Evolutionary conservation across 495 filamentous ascomycete species (phyloP).

Genomic region (Annulohypoxylon maeteangense): DNA sequence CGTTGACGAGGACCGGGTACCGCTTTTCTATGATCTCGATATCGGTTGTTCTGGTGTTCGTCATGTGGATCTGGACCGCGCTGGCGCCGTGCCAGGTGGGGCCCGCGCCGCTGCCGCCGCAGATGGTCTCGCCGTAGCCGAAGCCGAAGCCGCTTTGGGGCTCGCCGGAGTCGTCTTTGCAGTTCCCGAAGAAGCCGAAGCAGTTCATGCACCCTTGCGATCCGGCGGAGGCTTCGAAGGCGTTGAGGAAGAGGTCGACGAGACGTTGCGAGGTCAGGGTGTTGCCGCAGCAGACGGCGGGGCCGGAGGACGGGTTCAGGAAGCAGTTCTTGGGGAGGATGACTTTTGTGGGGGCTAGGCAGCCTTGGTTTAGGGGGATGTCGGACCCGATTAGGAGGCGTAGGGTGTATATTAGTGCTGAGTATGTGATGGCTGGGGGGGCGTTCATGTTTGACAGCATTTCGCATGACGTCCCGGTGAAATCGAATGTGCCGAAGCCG

Average conservation of each 20-base stretch:
- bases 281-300: slow-evolving; percentile 84
- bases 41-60: slow-evolving; percentile 97
- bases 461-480: slow-evolving; percentile 87
- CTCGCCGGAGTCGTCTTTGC: slow-evolving; percentile 61
- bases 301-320: slow-evolving; percentile 60
- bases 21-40: slow-evolving; percentile 92
- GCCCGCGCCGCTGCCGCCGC: slow-evolving; percentile 91
- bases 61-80: slow-evolving; percentile 97
- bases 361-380: slow-evolving; percentile 97
- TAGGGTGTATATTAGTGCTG: slow-evolving; percentile 95
- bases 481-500: slow-evolving; percentile 50
- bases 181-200: slow-evolving; percentile 83
- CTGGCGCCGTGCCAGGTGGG: slow-evolving; percentile 85
- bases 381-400: slow-evolving; percentile 91
- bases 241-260: slow-evolving; percentile 90
- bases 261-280: slow-evolving; percentile 91
- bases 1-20: slow-evolving; percentile 86
- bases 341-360: slow-evolving; percentile 88
- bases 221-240: slow-evolving; percentile 89
- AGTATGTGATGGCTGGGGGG: slow-evolving; percentile 92
- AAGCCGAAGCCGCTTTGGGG: slow-evolving; percentile 75
- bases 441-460: slow-evolving; percentile 97
- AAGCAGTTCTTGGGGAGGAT: slow-evolving; percentile 80
- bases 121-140: slow-evolving; percentile 98
- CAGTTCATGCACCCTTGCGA: slow-evolving; percentile 79